Conservation (phyloP, 495 filamentous ascomycete species). For the Oleoguttula mirabilis region DNA sequence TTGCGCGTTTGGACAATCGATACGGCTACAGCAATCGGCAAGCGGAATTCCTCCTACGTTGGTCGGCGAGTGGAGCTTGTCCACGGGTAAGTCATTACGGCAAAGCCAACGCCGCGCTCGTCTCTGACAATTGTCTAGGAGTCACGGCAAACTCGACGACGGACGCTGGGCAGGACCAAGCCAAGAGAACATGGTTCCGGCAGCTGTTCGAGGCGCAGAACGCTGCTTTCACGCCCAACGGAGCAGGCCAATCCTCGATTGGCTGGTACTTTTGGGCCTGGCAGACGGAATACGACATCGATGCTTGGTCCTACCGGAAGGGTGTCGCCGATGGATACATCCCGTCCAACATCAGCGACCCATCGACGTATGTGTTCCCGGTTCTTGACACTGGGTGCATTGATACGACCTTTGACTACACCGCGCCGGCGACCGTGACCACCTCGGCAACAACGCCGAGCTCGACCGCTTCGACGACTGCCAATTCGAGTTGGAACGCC, state of each 20-base stretch:
- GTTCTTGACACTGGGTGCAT: conserved; percentile 6
- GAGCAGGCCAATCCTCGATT: conserved; percentile 1
- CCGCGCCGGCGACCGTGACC: neutral
- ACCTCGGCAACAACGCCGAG: no score
- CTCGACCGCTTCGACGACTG: no score
- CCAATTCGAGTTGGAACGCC: no score
- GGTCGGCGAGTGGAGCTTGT: conserved; percentile 12
- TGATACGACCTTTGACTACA: neutral
- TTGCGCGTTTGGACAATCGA: conserved; percentile 1
- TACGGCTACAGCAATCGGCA: conserved; percentile 1
- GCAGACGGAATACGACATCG: conserved; percentile 15
- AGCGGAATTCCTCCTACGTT: conserved; percentile 12
- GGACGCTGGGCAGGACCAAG: neutral
- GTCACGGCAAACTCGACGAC: conserved; percentile 2
- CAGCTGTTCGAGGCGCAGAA: conserved; percentile 9
- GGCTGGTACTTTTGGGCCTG: conserved; percentile 16
- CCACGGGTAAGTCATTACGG: no score
- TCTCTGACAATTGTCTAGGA: no score
- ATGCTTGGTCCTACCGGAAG: conserved; percentile 12
- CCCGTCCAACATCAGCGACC: conserved; percentile 10
- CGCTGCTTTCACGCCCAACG: conserved; percentile 6
- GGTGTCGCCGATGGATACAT: conserved; percentile 8
- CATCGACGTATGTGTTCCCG: conserved; percentile 10
- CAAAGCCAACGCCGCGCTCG: no score
- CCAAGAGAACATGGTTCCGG: conserved; percentile 11